phyloP scores from a whole-genome alignment of 108 stramenopile species.

The Stephanodiscus triporus region DNA sequence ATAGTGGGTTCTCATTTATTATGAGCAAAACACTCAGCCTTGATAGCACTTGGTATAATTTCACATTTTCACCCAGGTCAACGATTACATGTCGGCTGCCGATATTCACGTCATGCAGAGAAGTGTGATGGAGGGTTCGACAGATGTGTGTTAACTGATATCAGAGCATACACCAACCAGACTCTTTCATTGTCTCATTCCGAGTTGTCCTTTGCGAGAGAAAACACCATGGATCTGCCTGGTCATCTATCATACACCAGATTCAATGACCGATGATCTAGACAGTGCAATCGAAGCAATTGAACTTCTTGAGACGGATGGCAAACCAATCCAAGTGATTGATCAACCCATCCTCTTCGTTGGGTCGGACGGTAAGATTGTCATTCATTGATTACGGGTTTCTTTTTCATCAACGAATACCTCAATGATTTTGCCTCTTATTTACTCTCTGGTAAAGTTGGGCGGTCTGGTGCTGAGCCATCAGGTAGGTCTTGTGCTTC shows the following conservation, averaged over 20 bases:
- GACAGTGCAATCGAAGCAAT: constrained; percentile 28
- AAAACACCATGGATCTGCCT: not conserved
- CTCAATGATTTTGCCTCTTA: constrained; percentile 19
- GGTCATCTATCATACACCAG: not conserved
- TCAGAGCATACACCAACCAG: not conserved
- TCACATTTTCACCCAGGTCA: too few relatives aligned
- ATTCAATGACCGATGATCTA: not conserved
- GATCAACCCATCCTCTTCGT: constrained; percentile 29
- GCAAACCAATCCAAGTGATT: constrained; percentile 20
- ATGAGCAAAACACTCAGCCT: too few relatives aligned
- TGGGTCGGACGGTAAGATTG: constrained; percentile 24
- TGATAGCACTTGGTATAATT: too few relatives aligned
- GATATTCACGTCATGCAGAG: too few relatives aligned
- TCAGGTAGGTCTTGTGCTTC: too few relatives aligned
- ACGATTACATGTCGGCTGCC: too few relatives aligned
- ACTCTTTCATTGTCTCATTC: not conserved
- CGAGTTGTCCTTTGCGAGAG: not conserved
- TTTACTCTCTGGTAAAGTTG: too few relatives aligned
- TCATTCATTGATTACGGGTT: not conserved
- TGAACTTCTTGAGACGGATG: constrained; percentile 8
- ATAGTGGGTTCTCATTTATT: too few relatives aligned
- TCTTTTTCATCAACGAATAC: constrained; percentile 22
- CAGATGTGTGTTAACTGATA: too few relatives aligned
- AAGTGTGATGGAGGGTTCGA: too few relatives aligned
- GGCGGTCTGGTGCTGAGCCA: too few relatives aligned